Evolutionary conservation across 148 eudicot genomes (phyloP), one percentile per base, ranked within the genome.

Genomic region (Beta vulgaris): DNA sequence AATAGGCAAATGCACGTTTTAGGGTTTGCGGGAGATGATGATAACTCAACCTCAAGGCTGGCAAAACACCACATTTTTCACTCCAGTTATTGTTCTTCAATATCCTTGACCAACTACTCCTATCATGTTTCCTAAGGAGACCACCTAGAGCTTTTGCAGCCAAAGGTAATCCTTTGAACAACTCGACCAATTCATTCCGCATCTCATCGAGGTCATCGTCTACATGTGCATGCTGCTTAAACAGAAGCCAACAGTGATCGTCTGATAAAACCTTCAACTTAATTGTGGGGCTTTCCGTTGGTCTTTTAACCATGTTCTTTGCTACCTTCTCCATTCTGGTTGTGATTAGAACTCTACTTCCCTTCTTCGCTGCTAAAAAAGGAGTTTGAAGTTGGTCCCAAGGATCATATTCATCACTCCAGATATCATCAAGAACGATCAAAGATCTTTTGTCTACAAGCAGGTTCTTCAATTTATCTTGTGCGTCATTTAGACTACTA

Each of bases 391-490:
- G 16, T 34, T 21, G 19, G 18, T 70, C 60, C 73, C 60, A 49
- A 18, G 34, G 36, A 21, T 54, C 58, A 48, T 34, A 35, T 15
- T 70, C 40, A 2, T 70, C 73, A 70, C 26, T 51, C 73, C 73
- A 70, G 6, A 69, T 35, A 31, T 69, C 73, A 70, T 70, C 73
- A 34, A 70, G 39, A 32, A 70, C 73, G 9, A 70, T 31, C 18
- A 70, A 49, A 9, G 51, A 70, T n/a, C 12, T 70, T 28, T 70
- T 32, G 29, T 8, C 7, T 32, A 4, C 46, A 3, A 54, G 16
- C 37, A 31, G 9, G 19, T 34, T 10, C 59, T 31, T 36, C 43
- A 70, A 51, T 1, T 32, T 31, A 31, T 13, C 40, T 19, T 70
- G 59, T 26, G 40, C 37, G 2, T 49, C 73, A n/a, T 48, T 49